phyloP scores from a whole-genome alignment of 306 rosid species.

The Canavalia ensiformis region DNA sequence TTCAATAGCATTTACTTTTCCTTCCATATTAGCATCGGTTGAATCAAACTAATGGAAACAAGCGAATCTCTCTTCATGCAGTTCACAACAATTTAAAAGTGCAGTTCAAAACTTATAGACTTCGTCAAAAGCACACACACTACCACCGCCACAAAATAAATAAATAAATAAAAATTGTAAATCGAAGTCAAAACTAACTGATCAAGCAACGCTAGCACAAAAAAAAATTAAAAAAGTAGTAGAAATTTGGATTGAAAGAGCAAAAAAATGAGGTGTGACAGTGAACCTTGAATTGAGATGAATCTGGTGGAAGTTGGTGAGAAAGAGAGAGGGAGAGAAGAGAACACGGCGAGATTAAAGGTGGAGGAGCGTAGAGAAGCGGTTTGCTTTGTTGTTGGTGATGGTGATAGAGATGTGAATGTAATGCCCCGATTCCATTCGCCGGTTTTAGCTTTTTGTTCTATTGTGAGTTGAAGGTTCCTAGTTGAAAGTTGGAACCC shows the following conservation, averaged over 20 bases:
- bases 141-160: slow-evolving; percentile 35
- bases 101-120: slow-evolving; percentile 29
- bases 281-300: slow-evolving; percentile 52
- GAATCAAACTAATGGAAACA: slow-evolving; percentile 10
- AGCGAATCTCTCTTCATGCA: slow-evolving; percentile 35
- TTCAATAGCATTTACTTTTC: slow-evolving; percentile 22
- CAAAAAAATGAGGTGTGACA: not conserved
- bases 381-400: slow-evolving; percentile 27
- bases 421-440: slow-evolving; percentile 31
- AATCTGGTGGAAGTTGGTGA: slow-evolving; percentile 46
- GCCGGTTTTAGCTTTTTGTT: slow-evolving; percentile 34
- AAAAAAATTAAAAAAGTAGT: not conserved
- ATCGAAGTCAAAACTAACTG: slow-evolving; percentile 47
- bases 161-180: slow-evolving; percentile 8
- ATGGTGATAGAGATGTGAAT: slow-evolving; percentile 40
- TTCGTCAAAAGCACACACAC: slow-evolving; percentile 29
- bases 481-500: slow-evolving; percentile 39
- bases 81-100: slow-evolving; percentile 21
- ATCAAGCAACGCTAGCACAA: not conserved
- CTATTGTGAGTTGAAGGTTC: slow-evolving; percentile 36
- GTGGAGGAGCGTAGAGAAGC: slow-evolving; percentile 51
- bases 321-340: slow-evolving; percentile 41
- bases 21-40: not conserved
- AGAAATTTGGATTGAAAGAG: slow-evolving; percentile 1
- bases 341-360: slow-evolving; percentile 44